Conservation (phyloP, 805 yeast species). For the Lipomyces sp. region DNA sequence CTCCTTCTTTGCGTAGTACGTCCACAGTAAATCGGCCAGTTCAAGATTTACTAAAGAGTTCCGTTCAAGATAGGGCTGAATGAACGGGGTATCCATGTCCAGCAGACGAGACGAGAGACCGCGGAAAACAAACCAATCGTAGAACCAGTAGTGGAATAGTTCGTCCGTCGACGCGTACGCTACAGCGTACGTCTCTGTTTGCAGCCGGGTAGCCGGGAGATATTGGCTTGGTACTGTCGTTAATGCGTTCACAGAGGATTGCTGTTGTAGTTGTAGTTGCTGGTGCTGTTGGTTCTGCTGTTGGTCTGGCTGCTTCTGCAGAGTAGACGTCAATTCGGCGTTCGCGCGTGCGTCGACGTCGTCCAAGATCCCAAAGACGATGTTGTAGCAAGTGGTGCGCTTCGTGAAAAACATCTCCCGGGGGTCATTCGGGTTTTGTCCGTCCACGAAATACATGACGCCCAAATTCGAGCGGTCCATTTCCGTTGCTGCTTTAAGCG, state of each 20-base stretch:
- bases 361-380: conserved; percentile 71
- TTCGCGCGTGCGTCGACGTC: conserved; percentile 66
- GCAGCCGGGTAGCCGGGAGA: conserved; percentile 50
- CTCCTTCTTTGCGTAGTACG: conserved; percentile 78
- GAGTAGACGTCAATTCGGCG: conserved; percentile 36
- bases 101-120: conserved; percentile 74
- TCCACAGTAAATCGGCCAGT: conserved; percentile 82
- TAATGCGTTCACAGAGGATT: conserved; percentile 4
- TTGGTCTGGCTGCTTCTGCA: conserved; percentile 27
- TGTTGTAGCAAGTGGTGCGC: conserved; percentile 59
- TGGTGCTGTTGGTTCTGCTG: not conserved
- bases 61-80: conserved; percentile 66
- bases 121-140: conserved; percentile 84
- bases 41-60: conserved; percentile 53
- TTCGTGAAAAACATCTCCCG: conserved; percentile 51
- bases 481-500: conserved; percentile 70
- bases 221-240: conserved; percentile 39
- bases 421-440: conserved; percentile 48
- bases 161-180: conserved; percentile 75
- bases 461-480: conserved; percentile 62
- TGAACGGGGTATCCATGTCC: conserved; percentile 75
- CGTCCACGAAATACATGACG: conserved; percentile 53
- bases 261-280: not conserved
- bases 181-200: conserved; percentile 69
- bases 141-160: conserved; percentile 84